Evolutionary conservation across 495 filamentous ascomycete genomes (phyloP), one percentile per base, ranked within the genome.

Genomic region (Penicillium lagena): DNA sequence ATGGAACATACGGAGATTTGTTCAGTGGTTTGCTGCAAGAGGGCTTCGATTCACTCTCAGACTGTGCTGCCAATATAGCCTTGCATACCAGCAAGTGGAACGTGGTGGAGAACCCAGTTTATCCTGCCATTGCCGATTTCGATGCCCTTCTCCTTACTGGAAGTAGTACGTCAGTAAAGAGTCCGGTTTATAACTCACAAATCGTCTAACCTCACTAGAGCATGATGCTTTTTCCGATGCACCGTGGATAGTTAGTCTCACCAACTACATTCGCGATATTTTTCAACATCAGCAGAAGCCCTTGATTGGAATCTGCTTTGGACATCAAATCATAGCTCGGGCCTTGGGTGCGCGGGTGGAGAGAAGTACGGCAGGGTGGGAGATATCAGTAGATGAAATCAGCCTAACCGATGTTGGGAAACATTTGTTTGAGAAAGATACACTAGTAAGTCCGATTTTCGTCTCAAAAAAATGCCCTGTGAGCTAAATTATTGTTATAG

Each of bases 291-390:
- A 64, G n/a, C 63, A 71, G 47, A 76, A 90, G 35, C 73, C 76
- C 7, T 68, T 91, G 11, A 70, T 95, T 28, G 90, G 90, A 4
- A 75, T 93, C 9, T 95, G 90, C 56, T 95, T 90, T 58, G 90
- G 90, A n/a, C 89, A 95, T 58, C 89, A 96, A 64, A 90, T 95
- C 39, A 69, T 95, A 45, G 87, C 79, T 0, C 73, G 90, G 10
- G 89, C 89, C 3, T 54, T 94, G 50, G 87, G 83, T 1, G 74
- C 66, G 14, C 73, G 70, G 38, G 82, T 95, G 4, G 79, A 65
- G 1, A 62, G 80, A 36, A 83, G 75, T 47, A 67, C 76, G 9
- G 59, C 50, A 6, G 87, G 86, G 11, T 95, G 89, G 90, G 90
- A 96, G 60, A 64, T 83, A 6, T 78, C 82, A 32, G 88, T 91